These are phyloP conservation scores for Macrophomina tecta DNA, from an alignment of 2,329 filamentous ascomycete species.

Conservation along the genomic window DNA sequence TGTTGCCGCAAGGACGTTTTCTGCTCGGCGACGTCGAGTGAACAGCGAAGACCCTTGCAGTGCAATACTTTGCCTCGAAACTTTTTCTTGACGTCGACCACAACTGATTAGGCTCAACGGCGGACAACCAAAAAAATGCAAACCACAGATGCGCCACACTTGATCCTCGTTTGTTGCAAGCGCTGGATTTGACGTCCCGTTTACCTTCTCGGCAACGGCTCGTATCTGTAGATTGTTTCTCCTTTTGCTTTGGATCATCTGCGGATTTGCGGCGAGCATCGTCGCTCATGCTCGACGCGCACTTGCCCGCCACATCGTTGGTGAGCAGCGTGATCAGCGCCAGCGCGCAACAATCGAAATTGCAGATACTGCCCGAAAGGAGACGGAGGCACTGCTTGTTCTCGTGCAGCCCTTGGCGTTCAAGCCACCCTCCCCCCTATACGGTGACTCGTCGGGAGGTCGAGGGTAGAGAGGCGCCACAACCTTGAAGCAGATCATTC, in stretches of 20 bases:
- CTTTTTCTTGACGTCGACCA: slow-evolving; percentile 14
- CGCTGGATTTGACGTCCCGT: slow-evolving; percentile 1
- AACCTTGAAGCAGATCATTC: slow-evolving; percentile 14
- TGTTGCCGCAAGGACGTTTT: not conserved
- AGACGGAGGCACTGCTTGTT: not conserved
- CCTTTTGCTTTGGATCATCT: slow-evolving; percentile 15
- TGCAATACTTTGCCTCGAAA: slow-evolving; percentile 12
- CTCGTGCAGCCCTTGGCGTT: not conserved
- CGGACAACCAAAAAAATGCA: not conserved
- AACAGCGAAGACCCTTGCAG: slow-evolving; percentile 12
- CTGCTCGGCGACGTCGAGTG: not conserved
- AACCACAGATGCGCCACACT: not conserved
- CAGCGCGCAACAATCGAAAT: not conserved
- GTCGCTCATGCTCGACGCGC: not conserved
- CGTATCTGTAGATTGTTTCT: slow-evolving; percentile 24
- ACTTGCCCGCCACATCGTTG: not conserved
- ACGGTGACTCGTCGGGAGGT: slow-evolving; percentile 12
- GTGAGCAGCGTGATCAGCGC: not conserved
- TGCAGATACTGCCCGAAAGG: slow-evolving; percentile 8
- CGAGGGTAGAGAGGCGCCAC: slow-evolving; percentile 5
- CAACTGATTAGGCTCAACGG: slow-evolving; percentile 16
- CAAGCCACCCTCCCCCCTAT: slow-evolving; percentile 15
- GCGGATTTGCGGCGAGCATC: slow-evolving; percentile 13
- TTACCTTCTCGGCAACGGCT: slow-evolving; percentile 20
- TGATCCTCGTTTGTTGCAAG: not conserved